phyloP scores from a whole-genome alignment of 345 rosid species.

The Rubroshorea leprosula region DNA sequence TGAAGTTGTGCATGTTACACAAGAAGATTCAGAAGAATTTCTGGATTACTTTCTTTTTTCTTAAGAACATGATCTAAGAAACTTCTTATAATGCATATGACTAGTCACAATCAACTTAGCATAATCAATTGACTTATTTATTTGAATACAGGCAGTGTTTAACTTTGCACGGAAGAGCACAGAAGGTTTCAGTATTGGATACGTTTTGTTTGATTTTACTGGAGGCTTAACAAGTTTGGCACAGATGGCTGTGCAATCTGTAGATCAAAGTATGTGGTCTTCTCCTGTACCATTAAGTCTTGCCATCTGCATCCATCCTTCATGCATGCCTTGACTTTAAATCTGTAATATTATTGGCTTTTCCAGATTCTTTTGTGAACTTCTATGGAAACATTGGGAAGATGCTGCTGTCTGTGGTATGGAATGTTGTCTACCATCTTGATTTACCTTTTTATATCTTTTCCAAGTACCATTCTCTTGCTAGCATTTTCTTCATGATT shows the following conservation, averaged over 20 bases:
- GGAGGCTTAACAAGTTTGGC: conserved; percentile 69
- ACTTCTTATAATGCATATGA: too few relatives aligned
- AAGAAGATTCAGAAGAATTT: too few relatives aligned
- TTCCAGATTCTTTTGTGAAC: conserved; percentile 91
- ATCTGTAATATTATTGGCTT: conserved; percentile 5
- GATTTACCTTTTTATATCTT: neutral
- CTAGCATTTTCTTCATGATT: neutral
- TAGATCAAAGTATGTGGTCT: conserved; percentile 62
- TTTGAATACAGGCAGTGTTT: conserved; percentile 56
- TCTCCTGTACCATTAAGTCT: conserved; percentile 8
- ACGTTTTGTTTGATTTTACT: conserved; percentile 73
- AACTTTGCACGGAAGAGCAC: conserved; percentile 84
- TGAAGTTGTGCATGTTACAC: too few relatives aligned
- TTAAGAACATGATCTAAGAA: too few relatives aligned
- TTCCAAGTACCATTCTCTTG: neutral
- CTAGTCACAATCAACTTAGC: neutral
- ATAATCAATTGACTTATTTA: neutral
- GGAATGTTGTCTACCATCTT: conserved; percentile 7
- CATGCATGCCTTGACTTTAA: neutral
- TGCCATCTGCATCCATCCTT: conserved; percentile 4
- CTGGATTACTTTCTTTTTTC: too few relatives aligned
- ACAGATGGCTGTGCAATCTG: conserved; percentile 73
- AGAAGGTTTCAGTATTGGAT: conserved; percentile 85
- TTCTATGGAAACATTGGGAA: conserved; percentile 94
- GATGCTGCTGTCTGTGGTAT: conserved; percentile 74